Conservation (phyloP, 106 monocot species). For the Allium sativum region DNA sequence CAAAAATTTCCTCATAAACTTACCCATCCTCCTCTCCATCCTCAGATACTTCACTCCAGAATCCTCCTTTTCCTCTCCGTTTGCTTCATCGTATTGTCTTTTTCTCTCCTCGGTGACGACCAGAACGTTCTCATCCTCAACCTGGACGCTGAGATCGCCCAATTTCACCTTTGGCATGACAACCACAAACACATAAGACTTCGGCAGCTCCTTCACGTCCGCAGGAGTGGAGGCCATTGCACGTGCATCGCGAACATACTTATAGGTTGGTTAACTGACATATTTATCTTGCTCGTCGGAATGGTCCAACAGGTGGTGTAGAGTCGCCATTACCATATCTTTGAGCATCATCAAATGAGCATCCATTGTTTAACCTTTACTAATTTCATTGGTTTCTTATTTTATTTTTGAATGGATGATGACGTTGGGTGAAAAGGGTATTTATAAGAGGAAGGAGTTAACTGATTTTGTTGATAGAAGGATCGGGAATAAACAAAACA, state of each 20-base stretch:
- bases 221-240: slow-evolving; percentile 59
- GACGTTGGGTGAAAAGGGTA: no score
- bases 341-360: no score
- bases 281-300: slow-evolving; percentile 45
- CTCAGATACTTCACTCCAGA: slow-evolving; percentile 11
- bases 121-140: slow-evolving; percentile 32
- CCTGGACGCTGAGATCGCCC: slow-evolving; percentile 41
- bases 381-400: no score
- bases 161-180: slow-evolving; percentile 67
- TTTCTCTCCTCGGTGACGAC: slow-evolving; percentile 38
- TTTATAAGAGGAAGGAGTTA: no score
- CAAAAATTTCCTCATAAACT: slow-evolving; percentile 42
- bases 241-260: slow-evolving; percentile 32
- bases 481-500: no score
- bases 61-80: slow-evolving; percentile 7
- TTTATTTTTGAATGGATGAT: no score
- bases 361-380: no score
- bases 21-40: slow-evolving; percentile 34
- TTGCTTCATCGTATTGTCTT: background rate
- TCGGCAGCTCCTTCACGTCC: slow-evolving; percentile 16
- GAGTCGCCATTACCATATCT: slow-evolving; percentile 1
- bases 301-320: slow-evolving; percentile 45
- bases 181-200: slow-evolving; percentile 37
- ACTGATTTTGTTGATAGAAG: no score
- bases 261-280: slow-evolving; percentile 9